phyloP scores from a whole-genome alignment of 2,329 filamentous ascomycete species.

The Trichoderma sp. region DNA sequence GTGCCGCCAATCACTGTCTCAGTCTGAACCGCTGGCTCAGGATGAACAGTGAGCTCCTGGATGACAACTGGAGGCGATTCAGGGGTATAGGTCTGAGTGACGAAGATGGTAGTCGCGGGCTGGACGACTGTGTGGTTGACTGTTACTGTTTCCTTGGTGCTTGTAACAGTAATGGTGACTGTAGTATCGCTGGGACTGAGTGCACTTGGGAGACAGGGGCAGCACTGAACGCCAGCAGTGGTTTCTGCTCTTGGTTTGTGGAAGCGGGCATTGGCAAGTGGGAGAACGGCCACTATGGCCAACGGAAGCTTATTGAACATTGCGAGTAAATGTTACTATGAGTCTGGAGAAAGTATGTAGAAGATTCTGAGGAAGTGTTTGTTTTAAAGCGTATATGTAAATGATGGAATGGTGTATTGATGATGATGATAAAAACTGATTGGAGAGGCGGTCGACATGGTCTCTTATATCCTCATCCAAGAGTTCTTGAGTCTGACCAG shows the following conservation, averaged over 20 bases:
- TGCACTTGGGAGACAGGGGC: constrained; percentile 33
- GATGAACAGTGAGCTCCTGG: constrained; percentile 25
- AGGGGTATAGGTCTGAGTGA: constrained; percentile 20
- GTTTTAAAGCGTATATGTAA: background rate
- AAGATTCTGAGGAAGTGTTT: no score
- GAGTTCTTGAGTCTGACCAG: no score
- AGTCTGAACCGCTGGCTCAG: constrained; percentile 23
- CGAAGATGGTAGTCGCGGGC: constrained; percentile 27
- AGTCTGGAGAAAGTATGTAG: no score
- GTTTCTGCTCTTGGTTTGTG: constrained; percentile 28
- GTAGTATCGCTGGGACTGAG: constrained; percentile 27
- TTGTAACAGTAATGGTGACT: constrained; percentile 33
- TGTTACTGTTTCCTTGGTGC: constrained; percentile 34
- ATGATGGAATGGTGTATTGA: background rate
- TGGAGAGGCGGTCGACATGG: background rate
- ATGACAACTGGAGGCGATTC: constrained; percentile 3
- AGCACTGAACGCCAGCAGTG: constrained; percentile 33
- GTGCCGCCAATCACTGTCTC: constrained; percentile 3
- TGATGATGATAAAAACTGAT: background rate
- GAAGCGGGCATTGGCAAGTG: constrained; percentile 34
- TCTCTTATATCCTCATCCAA: constrained; percentile 6
- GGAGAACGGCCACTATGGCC: constrained; percentile 33
- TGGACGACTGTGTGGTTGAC: constrained; percentile 32
- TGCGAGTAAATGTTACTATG: background rate
- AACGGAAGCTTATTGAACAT: constrained; percentile 35